These are phyloP conservation scores for Pelargonium cotyledonis DNA, from an alignment of 441 rosid species.

Conservation along the genomic window DNA sequence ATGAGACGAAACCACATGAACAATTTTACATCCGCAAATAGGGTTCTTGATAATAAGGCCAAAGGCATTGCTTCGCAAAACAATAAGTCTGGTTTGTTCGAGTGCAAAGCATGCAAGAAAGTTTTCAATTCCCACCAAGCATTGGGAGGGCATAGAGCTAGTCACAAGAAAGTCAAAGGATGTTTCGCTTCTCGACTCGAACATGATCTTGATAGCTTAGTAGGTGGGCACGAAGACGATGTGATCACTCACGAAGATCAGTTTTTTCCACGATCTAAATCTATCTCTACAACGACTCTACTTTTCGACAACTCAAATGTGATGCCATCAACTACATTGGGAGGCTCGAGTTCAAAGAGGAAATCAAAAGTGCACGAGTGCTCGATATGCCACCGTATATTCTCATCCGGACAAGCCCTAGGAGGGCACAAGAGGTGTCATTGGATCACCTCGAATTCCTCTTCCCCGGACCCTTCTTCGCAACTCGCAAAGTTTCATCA, in stretches of 20 bases:
- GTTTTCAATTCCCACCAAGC: slow-evolving; percentile 97
- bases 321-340: slow-evolving; percentile 19
- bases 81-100: slow-evolving; percentile 41
- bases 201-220: slow-evolving; percentile 32
- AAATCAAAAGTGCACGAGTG: slow-evolving; percentile 84
- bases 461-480: slow-evolving; percentile 39
- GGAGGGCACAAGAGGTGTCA: slow-evolving; percentile 98
- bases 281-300: slow-evolving; percentile 19
- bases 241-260: slow-evolving; percentile 34
- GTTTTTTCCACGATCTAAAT: slow-evolving; percentile 27
- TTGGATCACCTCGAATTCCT: slow-evolving; percentile 71
- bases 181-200: slow-evolving; percentile 78
- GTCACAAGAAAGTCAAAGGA: slow-evolving; percentile 97
- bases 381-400: slow-evolving; percentile 80
- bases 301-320: slow-evolving; percentile 25
- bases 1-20: slow-evolving; percentile 24
- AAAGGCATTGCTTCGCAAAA: slow-evolving; percentile 30
- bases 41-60: slow-evolving; percentile 30
- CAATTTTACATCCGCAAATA: slow-evolving; percentile 30
- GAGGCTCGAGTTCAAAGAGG: slow-evolving; percentile 29
- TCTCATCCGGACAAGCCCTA: slow-evolving; percentile 87
- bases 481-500: slow-evolving; percentile 38
- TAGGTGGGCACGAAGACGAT: slow-evolving; percentile 41
- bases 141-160: slow-evolving; percentile 94
- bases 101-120: slow-evolving; percentile 94